Evolutionary conservation across 2,329 filamentous ascomycete species (phyloP), one percentile per base, ranked within the genome.

Genomic region (Talaromyces sp.): DNA sequence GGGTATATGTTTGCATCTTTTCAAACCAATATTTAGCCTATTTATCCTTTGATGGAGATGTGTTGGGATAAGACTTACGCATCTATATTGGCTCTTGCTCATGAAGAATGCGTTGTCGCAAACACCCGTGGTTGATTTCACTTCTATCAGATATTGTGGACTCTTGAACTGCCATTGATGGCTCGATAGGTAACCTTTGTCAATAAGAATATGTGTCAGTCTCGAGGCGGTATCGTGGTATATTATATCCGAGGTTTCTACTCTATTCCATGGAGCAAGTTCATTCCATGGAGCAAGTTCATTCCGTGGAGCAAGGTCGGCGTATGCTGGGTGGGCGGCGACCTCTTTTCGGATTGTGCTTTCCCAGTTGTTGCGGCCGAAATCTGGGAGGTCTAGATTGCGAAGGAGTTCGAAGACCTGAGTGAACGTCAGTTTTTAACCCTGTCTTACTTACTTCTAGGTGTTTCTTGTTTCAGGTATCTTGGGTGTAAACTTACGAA

Each of bases 91-190:
- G 1, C 69, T 67, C 35, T 78, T 75, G 68, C 80, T 84, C 74
- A 85, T 79, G 57, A 72, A 85, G 62, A 86, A 84, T 0, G 79
- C 75, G 6, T 75, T 79, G 1, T 75, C 70, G 50, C 73, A 78
- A 1, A 67, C 57, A 0, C 71, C 70, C 0, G 77, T 79, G 0
- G 83, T 85, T 0, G 82, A 77, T 69, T 85, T 86, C 41, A 86
- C 83, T 63, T 86, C 84, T 2, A 86, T 79, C 25, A 78, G 80
- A 67, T 83, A 85, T 37, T 74, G 68, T 0, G 77, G 81, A 3
- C 58, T 59, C 64, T 0, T 66, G 11, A 52, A 69, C 11, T 45
- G 33, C 47, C 22, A 50, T 50, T 27, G 47, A 27, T 27, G 2
- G 7, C 47, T 31, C 47, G 25, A 13, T 50, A 50, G 47, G 9